A percentile compares a stretch with the other conserved stretches of the same genome.
These are phyloP conservation scores for Sideroxylon spinosum DNA, from an alignment of 179 eudicot genomes.

Conservation along the genomic window DNA sequence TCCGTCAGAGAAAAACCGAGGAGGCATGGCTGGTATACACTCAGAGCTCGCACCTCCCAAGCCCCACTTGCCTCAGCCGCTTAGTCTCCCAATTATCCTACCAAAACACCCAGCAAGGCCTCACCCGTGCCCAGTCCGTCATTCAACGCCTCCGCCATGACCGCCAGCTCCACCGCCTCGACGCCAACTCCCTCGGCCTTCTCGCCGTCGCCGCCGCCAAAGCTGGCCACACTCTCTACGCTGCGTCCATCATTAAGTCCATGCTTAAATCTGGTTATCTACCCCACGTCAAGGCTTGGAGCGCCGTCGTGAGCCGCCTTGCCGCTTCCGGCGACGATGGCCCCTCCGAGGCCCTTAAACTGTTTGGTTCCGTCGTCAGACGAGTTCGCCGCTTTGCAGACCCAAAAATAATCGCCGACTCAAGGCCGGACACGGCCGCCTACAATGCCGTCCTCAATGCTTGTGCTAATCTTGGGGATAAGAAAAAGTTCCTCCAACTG, in stretches of 20 bases:
- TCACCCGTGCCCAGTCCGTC: slow-evolving; percentile 78
- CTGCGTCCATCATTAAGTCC: slow-evolving; percentile 64
- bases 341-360: slow-evolving; percentile 51
- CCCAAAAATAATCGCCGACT: slow-evolving; percentile 33
- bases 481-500: slow-evolving; percentile 49
- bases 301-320: slow-evolving; percentile 75
- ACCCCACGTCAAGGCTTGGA: slow-evolving; percentile 98
- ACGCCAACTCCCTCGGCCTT: slow-evolving; percentile 82
- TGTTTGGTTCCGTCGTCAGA: slow-evolving; percentile 42
- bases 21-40: slow-evolving; percentile 73
- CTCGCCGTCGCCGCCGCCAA: slow-evolving; percentile 76
- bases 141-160: slow-evolving; percentile 73
- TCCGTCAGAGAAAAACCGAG: slow-evolving; percentile 76
- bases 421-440: slow-evolving; percentile 77
- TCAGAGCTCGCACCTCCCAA: slow-evolving; percentile 46
- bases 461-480: slow-evolving; percentile 75
- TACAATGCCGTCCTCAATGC: slow-evolving; percentile 89
- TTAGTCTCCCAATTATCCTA: slow-evolving; percentile 73
- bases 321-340: slow-evolving; percentile 68
- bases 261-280: slow-evolving; percentile 81
- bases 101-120: slow-evolving; percentile 46
- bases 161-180: slow-evolving; percentile 85
- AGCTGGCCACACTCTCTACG: slow-evolving; percentile 66
- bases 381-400: slow-evolving; percentile 46
- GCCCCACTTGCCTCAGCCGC: slow-evolving; percentile 83